Percentiles rank a stretch among this genome's conserved stretches.
phyloP scores from a whole-genome alignment of 1,284 basidiomycete species.

The Veloporphyrellus conicus region DNA sequence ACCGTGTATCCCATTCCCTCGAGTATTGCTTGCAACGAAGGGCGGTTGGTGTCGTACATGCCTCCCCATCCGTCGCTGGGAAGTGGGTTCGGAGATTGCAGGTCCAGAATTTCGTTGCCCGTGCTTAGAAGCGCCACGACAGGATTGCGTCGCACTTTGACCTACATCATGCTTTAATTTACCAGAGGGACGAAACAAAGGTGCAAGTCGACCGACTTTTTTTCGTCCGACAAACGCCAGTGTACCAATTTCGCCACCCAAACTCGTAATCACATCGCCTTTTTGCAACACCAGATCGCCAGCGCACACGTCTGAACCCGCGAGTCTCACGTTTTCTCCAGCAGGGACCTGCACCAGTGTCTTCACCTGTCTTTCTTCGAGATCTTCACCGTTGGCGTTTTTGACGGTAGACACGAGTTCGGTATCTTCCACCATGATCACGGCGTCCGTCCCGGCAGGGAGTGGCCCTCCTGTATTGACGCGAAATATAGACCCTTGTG shows the following conservation, averaged over 20 bases:
- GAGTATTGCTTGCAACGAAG: slow-evolving; percentile 67
- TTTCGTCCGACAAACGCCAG: slow-evolving; percentile 73
- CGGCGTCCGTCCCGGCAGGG: slow-evolving; percentile 68
- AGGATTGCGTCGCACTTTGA: slow-evolving; percentile 66
- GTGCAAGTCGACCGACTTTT: slow-evolving; percentile 43
- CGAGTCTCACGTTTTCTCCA: slow-evolving; percentile 70
- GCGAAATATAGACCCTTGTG: slow-evolving; percentile 58
- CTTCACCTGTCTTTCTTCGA: slow-evolving; percentile 68
- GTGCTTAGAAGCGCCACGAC: slow-evolving; percentile 78
- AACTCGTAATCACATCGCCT: slow-evolving; percentile 57
- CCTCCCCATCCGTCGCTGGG: slow-evolving; percentile 57
- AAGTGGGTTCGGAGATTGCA: slow-evolving; percentile 43
- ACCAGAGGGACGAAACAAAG: no score
- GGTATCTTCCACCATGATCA: slow-evolving; percentile 92
- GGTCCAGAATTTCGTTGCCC: slow-evolving; percentile 76
- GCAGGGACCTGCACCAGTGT: slow-evolving; percentile 58
- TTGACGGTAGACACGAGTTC: slow-evolving; percentile 53
- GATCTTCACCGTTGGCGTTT: slow-evolving; percentile 42
- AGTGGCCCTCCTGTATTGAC: slow-evolving; percentile 78
- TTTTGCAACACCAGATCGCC: slow-evolving; percentile 66
- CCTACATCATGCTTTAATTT: slow-evolving; percentile 46
- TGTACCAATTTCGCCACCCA: slow-evolving; percentile 84
- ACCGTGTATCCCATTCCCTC: slow-evolving; percentile 74
- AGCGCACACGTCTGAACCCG: slow-evolving; percentile 69
- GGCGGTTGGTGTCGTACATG: slow-evolving; percentile 82